Evolutionary conservation across 2,329 filamentous ascomycete species (phyloP).

Genomic region (Coniella lustricola): DNA sequence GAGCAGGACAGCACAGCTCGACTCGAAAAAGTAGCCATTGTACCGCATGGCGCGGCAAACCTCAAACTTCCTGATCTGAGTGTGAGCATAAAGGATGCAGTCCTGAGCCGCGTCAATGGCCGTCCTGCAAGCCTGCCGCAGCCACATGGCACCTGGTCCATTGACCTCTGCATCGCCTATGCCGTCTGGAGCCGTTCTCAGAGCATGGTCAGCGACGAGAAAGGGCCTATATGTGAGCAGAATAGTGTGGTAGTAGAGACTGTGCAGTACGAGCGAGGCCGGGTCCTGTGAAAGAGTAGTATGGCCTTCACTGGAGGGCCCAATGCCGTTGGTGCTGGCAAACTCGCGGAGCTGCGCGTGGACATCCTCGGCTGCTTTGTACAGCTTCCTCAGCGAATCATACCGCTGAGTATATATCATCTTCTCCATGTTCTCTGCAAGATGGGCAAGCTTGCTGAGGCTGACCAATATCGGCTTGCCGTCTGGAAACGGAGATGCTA

Average conservation of each 20-base stretch:
- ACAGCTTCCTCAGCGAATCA: slow-evolving; percentile 22
- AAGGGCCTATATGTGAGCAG: slow-evolving; percentile 22
- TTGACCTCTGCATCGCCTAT: neutral
- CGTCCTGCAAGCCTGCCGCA: slow-evolving; percentile 24
- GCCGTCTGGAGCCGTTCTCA: slow-evolving; percentile 10
- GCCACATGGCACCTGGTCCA: slow-evolving; percentile 21
- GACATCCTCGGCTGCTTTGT: slow-evolving; percentile 20
- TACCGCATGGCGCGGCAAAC: slow-evolving; percentile 12
- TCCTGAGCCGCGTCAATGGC: slow-evolving; percentile 26
- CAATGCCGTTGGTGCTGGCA: slow-evolving; percentile 18
- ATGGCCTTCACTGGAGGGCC: slow-evolving; percentile 9
- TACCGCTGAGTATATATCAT: slow-evolving; percentile 22
- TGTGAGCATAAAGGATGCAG: slow-evolving; percentile 19
- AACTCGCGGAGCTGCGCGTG: slow-evolving; percentile 20
- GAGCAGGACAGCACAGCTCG: slow-evolving; percentile 23
- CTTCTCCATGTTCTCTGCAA: slow-evolving; percentile 15
- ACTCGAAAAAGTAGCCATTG: slow-evolving; percentile 25
- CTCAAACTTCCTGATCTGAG: slow-evolving; percentile 13
- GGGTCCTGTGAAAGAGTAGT: slow-evolving; percentile 4
- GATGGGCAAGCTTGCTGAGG: slow-evolving; percentile 18
- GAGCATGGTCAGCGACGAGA: slow-evolving; percentile 20
- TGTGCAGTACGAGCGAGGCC: slow-evolving; percentile 17
- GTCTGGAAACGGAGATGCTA: slow-evolving; percentile 20
- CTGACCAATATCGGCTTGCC: slow-evolving; percentile 17
- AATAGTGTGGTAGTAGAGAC: slow-evolving; percentile 16